Conservation (phyloP, 2,329 filamentous ascomycete species). For the Ophiostoma ulmi region DNA sequence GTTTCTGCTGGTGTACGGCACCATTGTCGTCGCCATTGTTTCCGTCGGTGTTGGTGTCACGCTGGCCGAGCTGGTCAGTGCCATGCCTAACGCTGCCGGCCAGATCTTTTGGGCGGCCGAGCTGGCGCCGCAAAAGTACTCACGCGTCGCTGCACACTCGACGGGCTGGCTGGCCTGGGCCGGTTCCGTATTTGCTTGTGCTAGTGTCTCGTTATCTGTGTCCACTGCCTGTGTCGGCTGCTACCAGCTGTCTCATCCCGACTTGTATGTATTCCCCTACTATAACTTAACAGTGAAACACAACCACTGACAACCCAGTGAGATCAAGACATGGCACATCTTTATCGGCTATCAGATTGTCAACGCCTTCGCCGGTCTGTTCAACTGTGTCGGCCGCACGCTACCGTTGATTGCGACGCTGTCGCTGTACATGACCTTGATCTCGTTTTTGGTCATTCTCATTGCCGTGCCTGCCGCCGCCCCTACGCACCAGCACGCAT, state of each 20-base stretch:
- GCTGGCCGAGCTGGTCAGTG: conserved; percentile 40
- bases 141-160: conserved; percentile 51
- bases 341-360: conserved; percentile 43
- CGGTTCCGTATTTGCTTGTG: conserved; percentile 29
- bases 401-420: conserved; percentile 47
- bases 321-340: conserved; percentile 40
- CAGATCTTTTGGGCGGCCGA: conserved; percentile 57
- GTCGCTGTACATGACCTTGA: conserved; percentile 34
- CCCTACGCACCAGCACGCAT: conserved; percentile 22
- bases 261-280: not conserved
- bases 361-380: conserved; percentile 39
- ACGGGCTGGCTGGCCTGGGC: conserved; percentile 48
- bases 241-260: not conserved
- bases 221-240: conserved; percentile 33
- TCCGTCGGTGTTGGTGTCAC: conserved; percentile 39
- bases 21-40: conserved; percentile 43
- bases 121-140: conserved; percentile 43
- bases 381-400: conserved; percentile 33
- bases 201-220: conserved; percentile 39
- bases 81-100: conserved; percentile 48
- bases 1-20: conserved; percentile 49
- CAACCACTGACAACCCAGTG: conserved; percentile 37
- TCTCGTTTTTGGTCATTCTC: conserved; percentile 27
- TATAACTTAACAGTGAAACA: no score
- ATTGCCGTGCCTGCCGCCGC: conserved; percentile 27